Evolutionary conservation across 306 rosid species (phyloP).

Genomic region (Cicer bijugum): DNA sequence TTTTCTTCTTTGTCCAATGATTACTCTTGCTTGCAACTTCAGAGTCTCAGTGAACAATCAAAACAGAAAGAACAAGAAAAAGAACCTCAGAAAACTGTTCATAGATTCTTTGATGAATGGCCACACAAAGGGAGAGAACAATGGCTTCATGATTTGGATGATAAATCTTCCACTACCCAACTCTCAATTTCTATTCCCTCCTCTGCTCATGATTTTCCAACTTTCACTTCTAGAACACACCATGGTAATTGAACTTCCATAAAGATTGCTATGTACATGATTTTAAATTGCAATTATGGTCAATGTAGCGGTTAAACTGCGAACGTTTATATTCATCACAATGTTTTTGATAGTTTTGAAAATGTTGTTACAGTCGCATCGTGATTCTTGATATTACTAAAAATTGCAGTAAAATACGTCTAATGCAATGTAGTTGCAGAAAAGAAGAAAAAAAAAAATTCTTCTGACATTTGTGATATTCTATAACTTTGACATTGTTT

Average conservation of each 20-base stretch:
- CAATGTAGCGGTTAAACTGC: no score
- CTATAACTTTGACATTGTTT: slow-evolving; percentile 39
- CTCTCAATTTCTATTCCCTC: slow-evolving; percentile 84
- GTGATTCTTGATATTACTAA: background rate
- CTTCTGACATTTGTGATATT: slow-evolving; percentile 11
- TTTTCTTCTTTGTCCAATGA: slow-evolving; percentile 57
- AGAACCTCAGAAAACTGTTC: slow-evolving; percentile 75
- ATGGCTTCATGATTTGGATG: slow-evolving; percentile 75
- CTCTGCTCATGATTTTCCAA: slow-evolving; percentile 62
- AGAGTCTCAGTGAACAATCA: slow-evolving; percentile 47
- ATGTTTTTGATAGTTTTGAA: background rate
- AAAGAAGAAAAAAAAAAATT: no score
- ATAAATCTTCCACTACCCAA: slow-evolving; percentile 75
- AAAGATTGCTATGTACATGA: background rate
- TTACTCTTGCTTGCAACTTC: slow-evolving; percentile 69
- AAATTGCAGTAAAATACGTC: no score
- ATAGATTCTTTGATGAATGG: slow-evolving; percentile 86
- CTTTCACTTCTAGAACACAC: slow-evolving; percentile 61
- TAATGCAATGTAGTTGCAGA: no score
- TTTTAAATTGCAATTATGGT: no score
- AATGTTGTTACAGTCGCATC: background rate
- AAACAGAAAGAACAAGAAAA: slow-evolving; percentile 58
- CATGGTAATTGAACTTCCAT: slow-evolving; percentile 47
- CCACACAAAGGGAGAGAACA: slow-evolving; percentile 71
- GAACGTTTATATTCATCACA: background rate